Evolutionary conservation across 169 alveolate genomes (phyloP).

Genomic region (Eimeria necatrix): DNA sequence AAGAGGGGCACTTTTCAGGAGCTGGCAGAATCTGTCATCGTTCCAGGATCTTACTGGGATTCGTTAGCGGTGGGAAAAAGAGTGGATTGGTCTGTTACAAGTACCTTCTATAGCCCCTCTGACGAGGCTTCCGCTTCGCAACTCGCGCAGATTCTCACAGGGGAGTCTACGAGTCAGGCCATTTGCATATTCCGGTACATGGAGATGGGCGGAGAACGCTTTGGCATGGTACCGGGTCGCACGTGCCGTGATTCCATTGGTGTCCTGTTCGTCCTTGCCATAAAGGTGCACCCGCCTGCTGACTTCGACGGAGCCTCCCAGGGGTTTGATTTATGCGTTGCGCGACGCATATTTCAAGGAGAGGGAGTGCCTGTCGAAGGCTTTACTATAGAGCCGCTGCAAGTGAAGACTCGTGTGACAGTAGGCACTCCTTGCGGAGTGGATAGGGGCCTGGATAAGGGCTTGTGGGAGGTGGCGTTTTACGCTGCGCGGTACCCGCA

Average conservation of each 20-base stretch:
- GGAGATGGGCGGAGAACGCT: constrained; percentile 20
- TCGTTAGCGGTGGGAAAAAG: neutral
- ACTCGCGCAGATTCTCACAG: constrained; percentile 14
- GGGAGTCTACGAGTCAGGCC: neutral
- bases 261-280: constrained; percentile 34
- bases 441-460: constrained; percentile 31
- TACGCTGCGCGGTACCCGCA: constrained; percentile 51
- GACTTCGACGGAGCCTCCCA: constrained; percentile 46
- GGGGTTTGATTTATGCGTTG: constrained; percentile 59
- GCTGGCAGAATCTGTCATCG: constrained; percentile 41
- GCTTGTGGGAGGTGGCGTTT: constrained; percentile 59
- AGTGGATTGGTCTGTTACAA: neutral
- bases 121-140: constrained; percentile 1
- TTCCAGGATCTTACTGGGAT: constrained; percentile 48
- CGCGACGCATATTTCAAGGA: constrained; percentile 22
- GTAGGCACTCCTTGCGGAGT: constrained; percentile 65
- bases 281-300: constrained; percentile 3
- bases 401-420: constrained; percentile 28
- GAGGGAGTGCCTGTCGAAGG: neutral
- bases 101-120: constrained; percentile 11
- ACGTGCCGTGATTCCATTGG: constrained; percentile 47
- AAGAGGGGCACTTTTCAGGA: neutral
- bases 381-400: neutral
- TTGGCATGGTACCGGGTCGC: constrained; percentile 61
- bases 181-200: constrained; percentile 19